A percentile compares a stretch with the other conserved stretches of the same genome.
Evolutionary conservation across 805 yeast genomes (phyloP).

Genomic region (Kluyveromyces nonfermentans): DNA sequence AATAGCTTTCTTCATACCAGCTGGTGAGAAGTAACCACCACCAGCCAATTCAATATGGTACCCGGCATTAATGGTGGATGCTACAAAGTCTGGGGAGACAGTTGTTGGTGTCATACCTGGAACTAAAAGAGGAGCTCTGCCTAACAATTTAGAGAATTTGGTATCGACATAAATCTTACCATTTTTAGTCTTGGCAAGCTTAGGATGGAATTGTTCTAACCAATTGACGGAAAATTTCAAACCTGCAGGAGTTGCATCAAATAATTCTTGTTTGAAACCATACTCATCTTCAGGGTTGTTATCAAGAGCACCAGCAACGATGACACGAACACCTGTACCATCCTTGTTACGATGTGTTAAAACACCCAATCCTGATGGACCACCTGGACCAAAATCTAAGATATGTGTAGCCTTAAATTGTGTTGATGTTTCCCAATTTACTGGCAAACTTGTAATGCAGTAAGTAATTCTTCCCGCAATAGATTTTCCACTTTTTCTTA

Average conservation of each 20-base stretch:
- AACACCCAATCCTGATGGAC: constrained; percentile 91
- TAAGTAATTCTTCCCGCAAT: constrained; percentile 62
- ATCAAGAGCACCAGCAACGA: constrained; percentile 88
- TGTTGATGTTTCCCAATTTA: constrained; percentile 91
- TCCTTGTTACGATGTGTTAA: constrained; percentile 96
- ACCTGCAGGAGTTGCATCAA: constrained; percentile 54
- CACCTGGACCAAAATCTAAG: constrained; percentile 98
- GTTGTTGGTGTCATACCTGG: constrained; percentile 99
- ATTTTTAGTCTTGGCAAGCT: constrained; percentile 59
- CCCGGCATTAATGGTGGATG: constrained; percentile 92
- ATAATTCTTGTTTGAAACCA: constrained; percentile 93
- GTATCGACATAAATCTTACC: constrained; percentile 85
- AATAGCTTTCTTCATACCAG: constrained; percentile 63
- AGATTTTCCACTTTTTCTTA: constrained; percentile 47
- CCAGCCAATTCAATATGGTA: constrained; percentile 97
- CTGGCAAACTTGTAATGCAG: constrained; percentile 82
- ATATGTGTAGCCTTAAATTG: constrained; percentile 75
- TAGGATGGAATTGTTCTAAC: constrained; percentile 83
- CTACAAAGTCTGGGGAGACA: constrained; percentile 86
- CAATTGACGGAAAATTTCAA: constrained; percentile 84
- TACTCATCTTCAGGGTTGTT: constrained; percentile 66
- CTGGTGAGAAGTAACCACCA: constrained; percentile 89
- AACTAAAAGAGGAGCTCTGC: constrained; percentile 93
- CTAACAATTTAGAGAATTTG: constrained; percentile 82
- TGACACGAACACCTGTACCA: constrained; percentile 94